Conservation (phyloP, 1,139 yeast genomes). For the Saccharomyces hybrid region DNA sequence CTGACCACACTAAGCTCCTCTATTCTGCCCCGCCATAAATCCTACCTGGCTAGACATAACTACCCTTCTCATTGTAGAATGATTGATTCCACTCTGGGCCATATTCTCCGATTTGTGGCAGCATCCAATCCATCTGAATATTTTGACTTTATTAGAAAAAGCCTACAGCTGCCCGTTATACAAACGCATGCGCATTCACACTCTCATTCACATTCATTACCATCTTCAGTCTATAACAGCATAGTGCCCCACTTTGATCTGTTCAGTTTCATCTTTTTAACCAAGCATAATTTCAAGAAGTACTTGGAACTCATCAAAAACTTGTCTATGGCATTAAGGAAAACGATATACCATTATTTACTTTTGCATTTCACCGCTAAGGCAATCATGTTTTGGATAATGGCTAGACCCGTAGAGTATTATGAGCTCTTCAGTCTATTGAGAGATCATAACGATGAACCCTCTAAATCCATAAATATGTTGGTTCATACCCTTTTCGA, state of each 20-base stretch:
- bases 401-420: slow-evolving; percentile 28
- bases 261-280: slow-evolving; percentile 23
- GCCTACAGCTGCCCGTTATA: slow-evolving; percentile 17
- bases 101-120: slow-evolving; percentile 24
- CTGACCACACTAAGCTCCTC: slow-evolving; percentile 6
- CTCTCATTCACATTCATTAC: not conserved
- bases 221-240: not conserved
- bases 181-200: not conserved
- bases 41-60: slow-evolving; percentile 10
- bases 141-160: slow-evolving; percentile 16
- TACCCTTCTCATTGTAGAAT: slow-evolving; percentile 11
- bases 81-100: slow-evolving; percentile 23
- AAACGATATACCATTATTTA: slow-evolving; percentile 22
- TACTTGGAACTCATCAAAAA: slow-evolving; percentile 22
- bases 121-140: slow-evolving; percentile 29
- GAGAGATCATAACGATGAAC: slow-evolving; percentile 4
- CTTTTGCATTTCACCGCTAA: slow-evolving; percentile 25
- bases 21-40: slow-evolving; percentile 19
- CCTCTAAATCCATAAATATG: slow-evolving; percentile 2
- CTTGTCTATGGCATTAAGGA: slow-evolving; percentile 17
- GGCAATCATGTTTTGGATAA: slow-evolving; percentile 27
- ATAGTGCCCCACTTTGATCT: slow-evolving; percentile 23
- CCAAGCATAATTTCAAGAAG: slow-evolving; percentile 15
- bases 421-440: slow-evolving; percentile 8
- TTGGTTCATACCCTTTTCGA: slow-evolving; percentile 11